Conservation (phyloP, 2,329 filamentous ascomycete genomes). For the Fusarium oxysporum region DNA sequence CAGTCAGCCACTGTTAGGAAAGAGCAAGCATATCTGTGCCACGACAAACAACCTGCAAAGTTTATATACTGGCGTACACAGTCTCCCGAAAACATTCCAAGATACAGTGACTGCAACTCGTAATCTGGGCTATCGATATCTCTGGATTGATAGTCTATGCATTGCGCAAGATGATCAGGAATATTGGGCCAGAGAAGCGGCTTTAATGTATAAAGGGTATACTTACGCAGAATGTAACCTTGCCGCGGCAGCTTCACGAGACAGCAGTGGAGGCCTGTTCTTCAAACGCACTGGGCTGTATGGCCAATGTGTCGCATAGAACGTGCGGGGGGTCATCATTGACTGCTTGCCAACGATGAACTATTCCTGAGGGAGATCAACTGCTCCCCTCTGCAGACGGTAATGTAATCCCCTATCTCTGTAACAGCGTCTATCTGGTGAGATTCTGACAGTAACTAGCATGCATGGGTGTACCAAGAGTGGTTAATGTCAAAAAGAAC, state of each 20-base stretch:
- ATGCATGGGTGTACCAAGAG: not conserved
- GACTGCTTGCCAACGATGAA: not conserved
- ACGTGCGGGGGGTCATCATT: accelerated
- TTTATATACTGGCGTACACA: not conserved
- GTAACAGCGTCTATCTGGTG: accelerated
- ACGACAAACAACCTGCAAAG: not conserved
- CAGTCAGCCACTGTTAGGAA: not conserved
- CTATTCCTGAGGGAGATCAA: not conserved
- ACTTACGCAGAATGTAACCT: not conserved
- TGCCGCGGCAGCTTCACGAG: not conserved
- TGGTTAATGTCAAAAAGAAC: not conserved
- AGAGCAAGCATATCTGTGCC: not conserved
- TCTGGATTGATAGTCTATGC: not conserved
- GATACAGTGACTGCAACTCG: not conserved
- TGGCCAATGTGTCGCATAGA: not conserved
- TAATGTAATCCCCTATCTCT: accelerated
- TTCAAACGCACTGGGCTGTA: accelerated
- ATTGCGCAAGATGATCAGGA: not conserved
- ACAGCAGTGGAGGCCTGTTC: not conserved
- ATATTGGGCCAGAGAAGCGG: not conserved
- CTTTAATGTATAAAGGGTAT: not conserved
- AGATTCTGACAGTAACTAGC: not conserved
- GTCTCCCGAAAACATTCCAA: not conserved
- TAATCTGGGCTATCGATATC: not conserved
- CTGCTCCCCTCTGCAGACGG: accelerated